Conservation (phyloP, 2,329 filamentous ascomycete species). For the Davidsoniella australis region DNA sequence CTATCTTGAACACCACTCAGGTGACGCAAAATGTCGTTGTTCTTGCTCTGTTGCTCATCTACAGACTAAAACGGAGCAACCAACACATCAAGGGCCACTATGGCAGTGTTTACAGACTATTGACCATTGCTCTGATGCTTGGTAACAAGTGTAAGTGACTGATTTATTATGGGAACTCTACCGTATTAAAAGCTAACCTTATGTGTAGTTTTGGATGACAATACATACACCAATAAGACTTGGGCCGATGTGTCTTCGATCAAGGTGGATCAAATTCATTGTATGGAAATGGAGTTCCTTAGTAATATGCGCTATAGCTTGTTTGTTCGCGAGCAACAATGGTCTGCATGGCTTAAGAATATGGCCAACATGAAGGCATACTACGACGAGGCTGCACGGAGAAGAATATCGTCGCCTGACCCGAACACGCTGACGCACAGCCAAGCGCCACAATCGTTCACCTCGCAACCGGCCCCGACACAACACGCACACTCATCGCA, state of each 20-base stretch:
- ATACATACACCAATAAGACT: slow-evolving; percentile 98
- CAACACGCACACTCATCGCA: slow-evolving; percentile 7
- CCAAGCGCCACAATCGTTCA: neutral
- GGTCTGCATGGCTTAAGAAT: slow-evolving; percentile 74
- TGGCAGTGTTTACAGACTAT: slow-evolving; percentile 80
- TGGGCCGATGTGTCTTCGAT: slow-evolving; percentile 98
- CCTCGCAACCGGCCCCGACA: neutral
- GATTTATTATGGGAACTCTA: neutral
- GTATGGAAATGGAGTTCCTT: slow-evolving; percentile 99
- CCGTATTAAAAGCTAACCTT: neutral
- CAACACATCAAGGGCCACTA: slow-evolving; percentile 76
- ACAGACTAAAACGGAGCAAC: slow-evolving; percentile 80
- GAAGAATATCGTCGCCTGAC: slow-evolving; percentile 19
- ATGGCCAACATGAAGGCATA: slow-evolving; percentile 70
- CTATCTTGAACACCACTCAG: slow-evolving; percentile 81
- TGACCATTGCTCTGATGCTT: slow-evolving; percentile 92
- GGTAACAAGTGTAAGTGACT: slow-evolving; percentile 72
- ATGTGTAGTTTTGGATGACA: slow-evolving; percentile 69
- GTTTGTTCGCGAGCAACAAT: slow-evolving; percentile 69
- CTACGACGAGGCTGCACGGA: slow-evolving; percentile 48
- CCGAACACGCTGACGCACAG: neutral
- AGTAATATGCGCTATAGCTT: slow-evolving; percentile 96
- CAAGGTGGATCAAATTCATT: slow-evolving; percentile 83
- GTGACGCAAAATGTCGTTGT: slow-evolving; percentile 92
- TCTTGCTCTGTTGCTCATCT: slow-evolving; percentile 79